Evolutionary conservation across 2,329 filamentous ascomycete genomes (phyloP).

Genomic region (Aspergillus aculeatus): DNA sequence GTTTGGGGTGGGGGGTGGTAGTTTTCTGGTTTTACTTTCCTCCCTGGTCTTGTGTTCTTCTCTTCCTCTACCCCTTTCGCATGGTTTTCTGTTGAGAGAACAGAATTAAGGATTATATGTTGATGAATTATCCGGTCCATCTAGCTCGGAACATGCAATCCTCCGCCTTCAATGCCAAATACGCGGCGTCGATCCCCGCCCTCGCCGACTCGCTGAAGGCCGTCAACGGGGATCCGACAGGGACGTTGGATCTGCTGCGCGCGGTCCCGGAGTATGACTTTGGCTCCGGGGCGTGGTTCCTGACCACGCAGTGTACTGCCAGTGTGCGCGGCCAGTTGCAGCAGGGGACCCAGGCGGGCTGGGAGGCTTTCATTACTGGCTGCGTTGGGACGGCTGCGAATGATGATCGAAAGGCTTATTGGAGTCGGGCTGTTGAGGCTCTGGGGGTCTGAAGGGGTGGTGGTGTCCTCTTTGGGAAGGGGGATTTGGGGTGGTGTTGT

Average conservation of each 20-base stretch:
- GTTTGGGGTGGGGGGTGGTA: neutral
- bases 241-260: constrained; percentile 53
- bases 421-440: constrained; percentile 48
- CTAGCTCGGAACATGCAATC: constrained; percentile 63
- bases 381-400: constrained; percentile 55
- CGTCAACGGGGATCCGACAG: constrained; percentile 41
- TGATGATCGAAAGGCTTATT: constrained; percentile 49
- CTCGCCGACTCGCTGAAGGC: constrained; percentile 37
- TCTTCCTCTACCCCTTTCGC: neutral
- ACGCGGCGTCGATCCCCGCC: constrained; percentile 51
- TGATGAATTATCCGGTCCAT: neutral
- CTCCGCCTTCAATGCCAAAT: constrained; percentile 54
- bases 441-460: constrained; percentile 30
- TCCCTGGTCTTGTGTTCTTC: neutral
- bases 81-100: too few relatives aligned
- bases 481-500: too few relatives aligned
- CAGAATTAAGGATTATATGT: neutral
- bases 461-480: neutral
- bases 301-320: constrained; percentile 53
- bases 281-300: constrained; percentile 61
- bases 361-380: constrained; percentile 51
- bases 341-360: constrained; percentile 51
- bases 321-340: constrained; percentile 47
- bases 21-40: neutral
- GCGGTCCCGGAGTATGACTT: constrained; percentile 53